Evolutionary conservation across 345 rosid genomes (phyloP), one percentile per base, ranked within the genome.

Genomic region (Rhodamnia argentea): DNA sequence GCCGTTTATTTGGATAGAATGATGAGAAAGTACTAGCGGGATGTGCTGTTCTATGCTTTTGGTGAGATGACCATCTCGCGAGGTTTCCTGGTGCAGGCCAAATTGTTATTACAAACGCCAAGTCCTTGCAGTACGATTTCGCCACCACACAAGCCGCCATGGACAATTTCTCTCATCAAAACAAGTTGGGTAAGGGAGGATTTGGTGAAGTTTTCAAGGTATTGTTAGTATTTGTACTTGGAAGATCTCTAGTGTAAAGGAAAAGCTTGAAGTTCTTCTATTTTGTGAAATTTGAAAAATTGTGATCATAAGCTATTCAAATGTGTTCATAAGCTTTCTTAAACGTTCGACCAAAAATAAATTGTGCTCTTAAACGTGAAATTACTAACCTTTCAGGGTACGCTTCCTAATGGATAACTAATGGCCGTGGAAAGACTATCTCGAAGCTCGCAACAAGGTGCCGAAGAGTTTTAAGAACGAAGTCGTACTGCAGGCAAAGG

Each of bases 131-230:
- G 58, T 90, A 84, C 27, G 92, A 92, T 82, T 86, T 93, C 4
- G 86, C 53, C 5, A 85, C 88, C 12, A 89, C 94, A 18, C 85
- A 90, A 88, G 86, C 78, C 29, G 94, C 96, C 1, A 92, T 95
- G n/a, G 60, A 92, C 37, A 87, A 89, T 57, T 94, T 95, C 86
- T 91, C 95, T 20, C 86, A 50, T 7, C 82, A 89, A n/a, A 93
- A 94, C 83, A 92, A 92, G 86, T 90, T 94, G 75, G 98, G 98
- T 58, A 91, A 85, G 75, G 98, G 98, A 42, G 98, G 96, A 78
- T 94, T 93, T 83, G 93, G 97, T 76, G 94, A 86, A 57, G 97
- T 95, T 88, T 94, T 90, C 90, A 90, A 50, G 52, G 93, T 93
- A 87, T 32, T 88, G 92, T 89, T 3, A 55, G 57, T 54, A 5